Conservation (phyloP, 2,329 filamentous ascomycete species). For the Fusarium miscanthi region DNA sequence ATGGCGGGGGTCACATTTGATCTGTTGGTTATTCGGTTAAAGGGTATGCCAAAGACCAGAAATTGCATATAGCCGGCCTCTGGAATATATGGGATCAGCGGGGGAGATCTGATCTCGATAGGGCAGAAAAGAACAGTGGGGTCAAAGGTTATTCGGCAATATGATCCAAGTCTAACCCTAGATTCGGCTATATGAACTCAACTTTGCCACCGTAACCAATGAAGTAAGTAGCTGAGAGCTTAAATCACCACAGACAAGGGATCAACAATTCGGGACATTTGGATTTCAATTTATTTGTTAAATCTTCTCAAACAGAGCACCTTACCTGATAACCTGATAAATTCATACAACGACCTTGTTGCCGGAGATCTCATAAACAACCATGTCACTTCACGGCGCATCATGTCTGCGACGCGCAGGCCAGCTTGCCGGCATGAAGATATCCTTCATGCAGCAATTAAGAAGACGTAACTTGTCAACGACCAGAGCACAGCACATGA, state of each 20-base stretch:
- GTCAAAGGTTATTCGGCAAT: neutral
- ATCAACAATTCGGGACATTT: too few species aligned
- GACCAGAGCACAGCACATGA: conserved; percentile 58
- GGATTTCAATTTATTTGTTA: neutral
- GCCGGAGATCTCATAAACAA: too few species aligned
- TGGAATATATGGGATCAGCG: too few species aligned
- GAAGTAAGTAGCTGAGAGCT: too few species aligned
- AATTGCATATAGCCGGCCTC: too few species aligned
- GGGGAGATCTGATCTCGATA: too few species aligned
- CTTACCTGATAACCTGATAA: too few species aligned
- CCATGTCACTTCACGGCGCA: neutral
- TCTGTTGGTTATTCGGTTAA: neutral
- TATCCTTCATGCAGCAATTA: neutral
- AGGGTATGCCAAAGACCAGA: neutral
- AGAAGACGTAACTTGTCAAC: conserved; percentile 49
- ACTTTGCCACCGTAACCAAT: neutral
- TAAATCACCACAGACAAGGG: too few species aligned
- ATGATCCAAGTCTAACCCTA: neutral
- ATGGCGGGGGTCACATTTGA: neutral
- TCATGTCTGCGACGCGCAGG: neutral
- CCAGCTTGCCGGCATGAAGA: neutral
- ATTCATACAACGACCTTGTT: too few species aligned
- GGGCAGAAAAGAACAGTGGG: neutral
- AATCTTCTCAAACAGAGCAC: neutral
- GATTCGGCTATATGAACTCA: neutral